Base-by-base conservation (phyloP, 75 land plant genomes). In the Pinus taeda region DNA sequence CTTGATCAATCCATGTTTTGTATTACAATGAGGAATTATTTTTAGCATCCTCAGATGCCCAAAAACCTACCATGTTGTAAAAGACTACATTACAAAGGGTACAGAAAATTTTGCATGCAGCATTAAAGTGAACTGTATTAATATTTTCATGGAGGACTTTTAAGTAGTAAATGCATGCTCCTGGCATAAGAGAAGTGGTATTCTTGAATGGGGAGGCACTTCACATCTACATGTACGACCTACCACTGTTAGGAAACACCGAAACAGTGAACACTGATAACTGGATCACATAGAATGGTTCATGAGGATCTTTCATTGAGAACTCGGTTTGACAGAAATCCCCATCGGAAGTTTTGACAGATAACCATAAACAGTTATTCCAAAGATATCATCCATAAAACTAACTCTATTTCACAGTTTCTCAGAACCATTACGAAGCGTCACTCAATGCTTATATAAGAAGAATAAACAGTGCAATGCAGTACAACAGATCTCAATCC, bases 401-500 rank as follows among this genome's bases (percentile, higher is more conserved):
- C 66, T 64, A 14, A 30, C 17, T 64, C 67, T 29, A 30, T 36
- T 15, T 64, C 15, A 3, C 14, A 30, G 67, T 64, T 64, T 26
- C 37, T 64, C 13, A 65, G 12, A 33, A 36, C 69, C 18, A 65
- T 15, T 8, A 65, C 1, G 15, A 33, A 36, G 36, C 69, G 5
- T 65, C 9, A 36, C 53, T 42, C n/a, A 33, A 37, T 20, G 15
- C 4, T 37, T 3, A 69, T 9, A 42, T 13, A 69, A 67, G 9
- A 15, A n/a, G 71, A 69, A 21, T 29, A 62, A 62, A 29, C 71
- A 67, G n/a, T 20, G 53, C n/a, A 67, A 15, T 66, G 45, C 9
- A 69, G 42, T 18, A 8, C 71, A 69, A 21, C 24, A 69, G 24
- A 20, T 69, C 15, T 80, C 77, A 86, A 49, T 81, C 82, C 61